These are phyloP conservation scores for Prunella vulgaris DNA, from an alignment of 257 asterid species.

Conservation along the genomic window DNA sequence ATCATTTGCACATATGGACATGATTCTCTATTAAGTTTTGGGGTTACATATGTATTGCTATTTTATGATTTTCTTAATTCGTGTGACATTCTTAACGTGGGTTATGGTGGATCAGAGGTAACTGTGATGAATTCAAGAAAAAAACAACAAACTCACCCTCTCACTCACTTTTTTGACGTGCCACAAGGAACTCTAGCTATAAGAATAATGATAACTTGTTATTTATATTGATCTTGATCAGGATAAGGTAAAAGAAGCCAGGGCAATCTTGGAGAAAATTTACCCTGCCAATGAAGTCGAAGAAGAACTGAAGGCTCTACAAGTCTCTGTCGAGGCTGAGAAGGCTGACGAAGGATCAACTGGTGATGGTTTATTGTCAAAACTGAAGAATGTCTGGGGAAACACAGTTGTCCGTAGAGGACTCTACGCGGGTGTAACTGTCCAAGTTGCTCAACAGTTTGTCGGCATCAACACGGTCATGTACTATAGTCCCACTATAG, in stretches of 20 bases:
- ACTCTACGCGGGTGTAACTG: constrained; percentile 69
- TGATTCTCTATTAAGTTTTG: not conserved
- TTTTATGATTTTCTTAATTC: too few species aligned
- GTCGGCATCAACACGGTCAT: constrained; percentile 86
- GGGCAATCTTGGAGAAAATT: constrained; percentile 59
- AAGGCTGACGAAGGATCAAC: constrained; percentile 37
- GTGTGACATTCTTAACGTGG: too few species aligned
- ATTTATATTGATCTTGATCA: constrained; percentile 12
- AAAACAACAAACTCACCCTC: too few species aligned
- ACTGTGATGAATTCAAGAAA: too few species aligned
- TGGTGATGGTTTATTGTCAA: constrained; percentile 28
- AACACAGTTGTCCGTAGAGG: constrained; percentile 65
- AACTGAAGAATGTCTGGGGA: constrained; percentile 41
- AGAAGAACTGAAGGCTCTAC: constrained; percentile 55
- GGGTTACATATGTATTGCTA: too few species aligned
- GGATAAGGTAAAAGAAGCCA: constrained; percentile 62
- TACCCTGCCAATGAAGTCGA: constrained; percentile 69
- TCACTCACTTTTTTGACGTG: too few species aligned
- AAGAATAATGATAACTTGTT: not conserved
- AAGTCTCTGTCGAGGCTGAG: constrained; percentile 58
- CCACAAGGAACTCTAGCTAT: not conserved
- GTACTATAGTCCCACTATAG: constrained; percentile 86
- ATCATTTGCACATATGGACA: not conserved
- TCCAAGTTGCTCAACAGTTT: constrained; percentile 80
- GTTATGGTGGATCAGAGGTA: too few species aligned